phyloP scores from a whole-genome alignment of 768 basidiomycete species.

The Boletus sp. region DNA sequence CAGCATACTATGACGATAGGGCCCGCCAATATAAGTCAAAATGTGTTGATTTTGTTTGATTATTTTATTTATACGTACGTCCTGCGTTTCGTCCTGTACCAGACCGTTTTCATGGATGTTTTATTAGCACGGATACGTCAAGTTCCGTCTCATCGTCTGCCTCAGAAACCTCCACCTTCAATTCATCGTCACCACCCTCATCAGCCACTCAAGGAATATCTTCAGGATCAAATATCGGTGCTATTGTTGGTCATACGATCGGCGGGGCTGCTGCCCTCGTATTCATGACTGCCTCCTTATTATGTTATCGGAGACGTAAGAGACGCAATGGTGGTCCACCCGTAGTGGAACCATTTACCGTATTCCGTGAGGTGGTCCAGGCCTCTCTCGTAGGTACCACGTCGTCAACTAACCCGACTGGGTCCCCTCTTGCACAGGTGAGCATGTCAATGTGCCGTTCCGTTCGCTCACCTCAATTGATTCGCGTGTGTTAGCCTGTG shows the following conservation, averaged over 20 bases:
- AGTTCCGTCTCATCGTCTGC: neutral
- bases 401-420: no score
- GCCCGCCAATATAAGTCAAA: neutral
- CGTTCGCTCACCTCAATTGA: neutral
- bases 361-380: neutral
- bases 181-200: neutral
- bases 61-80: slow-evolving; percentile 20
- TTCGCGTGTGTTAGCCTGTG: neutral
- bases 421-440: neutral
- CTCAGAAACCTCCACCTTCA: neutral
- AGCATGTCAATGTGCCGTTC: neutral
- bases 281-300: neutral
- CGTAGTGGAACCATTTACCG: neutral
- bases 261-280: neutral
- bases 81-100: neutral
- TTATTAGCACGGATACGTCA: slow-evolving; percentile 2
- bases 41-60: slow-evolving; percentile 15
- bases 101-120: neutral
- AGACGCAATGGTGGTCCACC: neutral
- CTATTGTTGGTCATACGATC: slow-evolving; percentile 7
- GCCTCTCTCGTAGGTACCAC: neutral
- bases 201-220: neutral
- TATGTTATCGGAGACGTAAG: neutral
- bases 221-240: neutral
- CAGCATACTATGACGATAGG: slow-evolving; percentile 9